Base-by-base conservation (phyloP, 2,329 filamentous ascomycete genomes). In the Endothia cerciana region DNA sequence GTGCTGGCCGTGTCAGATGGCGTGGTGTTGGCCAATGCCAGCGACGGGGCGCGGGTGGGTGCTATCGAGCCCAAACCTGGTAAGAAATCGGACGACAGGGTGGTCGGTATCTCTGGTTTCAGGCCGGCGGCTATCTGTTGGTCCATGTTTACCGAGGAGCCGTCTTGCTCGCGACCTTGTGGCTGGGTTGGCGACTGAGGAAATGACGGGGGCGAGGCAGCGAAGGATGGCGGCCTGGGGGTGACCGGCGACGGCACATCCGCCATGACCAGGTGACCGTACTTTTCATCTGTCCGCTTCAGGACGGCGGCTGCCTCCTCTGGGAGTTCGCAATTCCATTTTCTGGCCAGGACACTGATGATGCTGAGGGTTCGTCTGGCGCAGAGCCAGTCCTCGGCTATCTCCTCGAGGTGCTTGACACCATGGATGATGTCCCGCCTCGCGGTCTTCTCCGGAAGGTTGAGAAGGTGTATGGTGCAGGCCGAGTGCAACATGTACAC, bases 401-500 rank as follows among this genome's bases (percentile, higher is more conserved):
- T 97, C 74, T 98, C 94, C 76, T 98, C 94, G 1, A 98, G 85
- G 69, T 97, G 92, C 73, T 92, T 94, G 53, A 97, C 85, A 1
- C 94, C 93, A 72, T 97, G 94, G 4, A 92, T 90, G 51, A 99
- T 92, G 76, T 98, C 94, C 71, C 94, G 84, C 72, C 88, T 90
- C 4, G 95, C 93, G 38, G 92, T 95, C 79, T 95, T 97, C 71
- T 97, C 94, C 0, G 94, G 94, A 1, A 98, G 82, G 71, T 97
- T 97, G 43, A 99, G 87, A 25, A 99, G 81, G 73, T 98, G 95
- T 47, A 98, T 96, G 0, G 93, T 97, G 75, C 93, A 97, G 38
- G 95, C 94, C 4, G 93, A 95, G 76, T 98, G 94, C 0, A 91
- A 85, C 78, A 98, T 97, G 77, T 99, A 99, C 0, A 98, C 93